Conservation (phyloP, 768 basidiomycete genomes). For the Infundibulicybe gibba region DNA sequence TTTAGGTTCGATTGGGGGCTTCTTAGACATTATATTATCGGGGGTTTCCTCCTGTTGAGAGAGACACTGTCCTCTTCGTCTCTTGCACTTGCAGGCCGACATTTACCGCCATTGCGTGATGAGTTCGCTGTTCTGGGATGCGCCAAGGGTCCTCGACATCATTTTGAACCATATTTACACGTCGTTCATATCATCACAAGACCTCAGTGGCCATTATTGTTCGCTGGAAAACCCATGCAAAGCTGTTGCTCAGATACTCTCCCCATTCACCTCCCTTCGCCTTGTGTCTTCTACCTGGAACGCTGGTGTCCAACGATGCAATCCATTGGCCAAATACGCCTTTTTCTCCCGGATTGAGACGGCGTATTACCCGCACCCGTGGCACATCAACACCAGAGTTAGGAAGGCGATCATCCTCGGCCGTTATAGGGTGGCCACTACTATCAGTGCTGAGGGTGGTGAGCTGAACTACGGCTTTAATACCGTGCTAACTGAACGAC, state of each 20-base stretch:
- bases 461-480: slow-evolving; percentile 3
- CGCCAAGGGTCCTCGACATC: slow-evolving; percentile 7
- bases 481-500: neutral
- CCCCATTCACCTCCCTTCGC: slow-evolving; percentile 11
- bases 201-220: slow-evolving; percentile 13
- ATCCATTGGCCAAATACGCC: neutral
- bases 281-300: slow-evolving; percentile 19
- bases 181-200: neutral
- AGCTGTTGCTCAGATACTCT: slow-evolving; percentile 3
- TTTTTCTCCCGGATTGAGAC: slow-evolving; percentile 20
- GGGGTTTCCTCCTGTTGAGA: too few species aligned
- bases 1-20: too few species aligned
- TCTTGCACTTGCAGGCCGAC: too few species aligned
- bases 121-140: too few species aligned
- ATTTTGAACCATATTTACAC: slow-evolving; percentile 5
- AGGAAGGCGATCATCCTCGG: slow-evolving; percentile 16
- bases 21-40: too few species aligned
- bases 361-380: slow-evolving; percentile 25
- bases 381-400: slow-evolving; percentile 27
- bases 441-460: slow-evolving; percentile 22
- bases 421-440: slow-evolving; percentile 22
- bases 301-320: slow-evolving; percentile 6
- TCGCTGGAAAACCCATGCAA: slow-evolving; percentile 14
- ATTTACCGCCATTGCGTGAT: too few species aligned
- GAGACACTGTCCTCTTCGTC: too few species aligned